Conservation (phyloP, 352 stramenopile genomes). For the Pythium vanterpoolii region DNA sequence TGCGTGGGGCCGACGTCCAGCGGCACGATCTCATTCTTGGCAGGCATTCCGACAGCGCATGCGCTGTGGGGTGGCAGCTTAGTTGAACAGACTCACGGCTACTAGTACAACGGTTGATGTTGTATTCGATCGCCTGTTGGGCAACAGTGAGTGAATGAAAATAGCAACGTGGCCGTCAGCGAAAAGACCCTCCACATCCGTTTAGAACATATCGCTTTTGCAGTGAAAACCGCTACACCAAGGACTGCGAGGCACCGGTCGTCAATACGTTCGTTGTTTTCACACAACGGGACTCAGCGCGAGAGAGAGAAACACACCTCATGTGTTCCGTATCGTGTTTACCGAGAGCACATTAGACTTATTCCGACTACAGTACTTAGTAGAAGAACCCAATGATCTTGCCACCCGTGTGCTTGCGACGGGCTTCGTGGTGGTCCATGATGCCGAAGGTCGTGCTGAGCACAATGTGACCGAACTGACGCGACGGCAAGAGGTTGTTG, state of each 20-base stretch:
- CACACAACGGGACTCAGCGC: background rate
- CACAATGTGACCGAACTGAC: constrained; percentile 99
- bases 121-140: too few relatives aligned
- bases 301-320: constrained; percentile 8
- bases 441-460: constrained; percentile 88
- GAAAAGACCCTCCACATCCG: too few relatives aligned
- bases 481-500: constrained; percentile 98
- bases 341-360: constrained; percentile 21
- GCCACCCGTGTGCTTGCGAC: constrained; percentile 99
- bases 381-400: constrained; percentile 99
- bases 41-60: constrained; percentile 34
- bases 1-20: constrained; percentile 31
- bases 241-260: too few relatives aligned
- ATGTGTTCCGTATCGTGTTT: constrained; percentile 18
- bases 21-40: constrained; percentile 65
- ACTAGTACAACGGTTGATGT: too few relatives aligned
- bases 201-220: too few relatives aligned
- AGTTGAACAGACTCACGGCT: too few relatives aligned
- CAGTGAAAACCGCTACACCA: too few relatives aligned
- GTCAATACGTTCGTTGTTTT: background rate
- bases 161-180: too few relatives aligned
- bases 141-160: too few relatives aligned
- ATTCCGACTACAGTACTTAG: constrained; percentile 66
- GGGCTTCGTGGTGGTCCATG: constrained; percentile 93
- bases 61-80: background rate